These are phyloP conservation scores for Scalesia atractyloides DNA, from an alignment of 129 eudicot species.

Conservation along the genomic window DNA sequence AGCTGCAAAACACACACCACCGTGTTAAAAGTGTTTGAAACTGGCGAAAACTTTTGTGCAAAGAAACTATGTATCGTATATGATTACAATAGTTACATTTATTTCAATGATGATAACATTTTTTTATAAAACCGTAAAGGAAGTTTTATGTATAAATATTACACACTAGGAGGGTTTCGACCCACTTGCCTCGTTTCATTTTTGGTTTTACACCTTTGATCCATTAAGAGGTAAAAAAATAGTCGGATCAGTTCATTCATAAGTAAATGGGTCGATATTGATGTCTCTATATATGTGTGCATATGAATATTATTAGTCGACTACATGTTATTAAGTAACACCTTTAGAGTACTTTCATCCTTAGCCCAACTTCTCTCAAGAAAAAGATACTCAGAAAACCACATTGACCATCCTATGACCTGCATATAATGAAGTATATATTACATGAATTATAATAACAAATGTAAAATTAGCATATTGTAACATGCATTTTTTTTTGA, in stretches of 20 bases:
- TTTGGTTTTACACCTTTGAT: not conserved
- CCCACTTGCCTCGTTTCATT: not conserved
- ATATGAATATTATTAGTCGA: constrained; percentile 9
- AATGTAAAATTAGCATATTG: not conserved
- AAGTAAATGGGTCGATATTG: not conserved
- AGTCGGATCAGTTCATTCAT: not conserved
- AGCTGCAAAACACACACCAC: constrained; percentile 42
- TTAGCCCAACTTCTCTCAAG: constrained; percentile 96
- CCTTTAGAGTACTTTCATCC: constrained; percentile 86
- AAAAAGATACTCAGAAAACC: constrained; percentile 97
- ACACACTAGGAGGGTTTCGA: not conserved
- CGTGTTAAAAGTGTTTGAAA: not conserved
- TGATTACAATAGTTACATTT: not conserved
- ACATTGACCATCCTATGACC: constrained; percentile 99
- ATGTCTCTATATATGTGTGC: not conserved
- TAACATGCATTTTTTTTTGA: constrained; percentile 27
- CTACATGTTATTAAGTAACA: constrained; percentile 23
- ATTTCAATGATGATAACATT: not conserved
- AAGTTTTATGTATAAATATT: not conserved
- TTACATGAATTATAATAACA: not conserved
- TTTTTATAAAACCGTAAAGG: not conserved
- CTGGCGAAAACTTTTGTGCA: not conserved
- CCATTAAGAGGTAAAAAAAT: not conserved
- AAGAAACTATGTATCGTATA: not conserved
- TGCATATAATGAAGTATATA: constrained; percentile 43